Conservation (phyloP, 495 filamentous ascomycete genomes). For the Hyphodiscus hymeniophilus region DNA sequence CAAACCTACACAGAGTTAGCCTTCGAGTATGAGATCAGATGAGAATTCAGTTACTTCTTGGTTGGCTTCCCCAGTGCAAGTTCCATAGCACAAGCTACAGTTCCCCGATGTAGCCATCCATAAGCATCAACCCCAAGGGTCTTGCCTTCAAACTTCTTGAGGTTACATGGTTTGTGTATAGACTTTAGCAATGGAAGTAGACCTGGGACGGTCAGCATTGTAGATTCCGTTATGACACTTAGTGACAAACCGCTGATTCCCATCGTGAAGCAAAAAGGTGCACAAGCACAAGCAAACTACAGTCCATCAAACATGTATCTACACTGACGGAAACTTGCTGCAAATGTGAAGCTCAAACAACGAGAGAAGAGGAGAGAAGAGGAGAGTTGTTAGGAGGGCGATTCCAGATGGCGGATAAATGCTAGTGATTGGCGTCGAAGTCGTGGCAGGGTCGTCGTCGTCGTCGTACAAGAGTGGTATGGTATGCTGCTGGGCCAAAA, state of each 20-base stretch:
- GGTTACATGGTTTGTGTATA: constrained; percentile 78
- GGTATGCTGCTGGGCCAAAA: too few relatives aligned
- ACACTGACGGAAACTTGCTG: constrained; percentile 1
- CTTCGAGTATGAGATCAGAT: constrained; percentile 6
- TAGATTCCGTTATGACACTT: not conserved
- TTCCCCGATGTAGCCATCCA: constrained; percentile 95
- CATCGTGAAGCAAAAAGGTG: constrained; percentile 18
- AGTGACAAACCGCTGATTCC: constrained; percentile 22
- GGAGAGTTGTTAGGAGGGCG: not conserved
- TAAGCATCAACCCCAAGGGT: constrained; percentile 93
- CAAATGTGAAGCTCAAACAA: constrained; percentile 1
- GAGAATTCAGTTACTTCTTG: constrained; percentile 53
- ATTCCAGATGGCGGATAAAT: not conserved
- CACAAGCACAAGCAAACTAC: constrained; percentile 15
- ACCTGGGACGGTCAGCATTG: constrained; percentile 44
- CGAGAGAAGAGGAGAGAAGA: constrained; percentile 1
- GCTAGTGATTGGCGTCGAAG: not conserved
- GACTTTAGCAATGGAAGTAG: constrained; percentile 90
- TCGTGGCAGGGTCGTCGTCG: not conserved
- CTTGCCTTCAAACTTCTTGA: constrained; percentile 82
- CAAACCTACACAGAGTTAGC: constrained; percentile 49
- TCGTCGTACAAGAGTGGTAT: too few relatives aligned
- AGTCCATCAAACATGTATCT: constrained; percentile 16
- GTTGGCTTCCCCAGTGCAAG: constrained; percentile 83
- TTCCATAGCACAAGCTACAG: constrained; percentile 84